Evolutionary conservation across 352 stramenopile species (phyloP).

Genomic region (Phytopythium chamaehyphon): DNA sequence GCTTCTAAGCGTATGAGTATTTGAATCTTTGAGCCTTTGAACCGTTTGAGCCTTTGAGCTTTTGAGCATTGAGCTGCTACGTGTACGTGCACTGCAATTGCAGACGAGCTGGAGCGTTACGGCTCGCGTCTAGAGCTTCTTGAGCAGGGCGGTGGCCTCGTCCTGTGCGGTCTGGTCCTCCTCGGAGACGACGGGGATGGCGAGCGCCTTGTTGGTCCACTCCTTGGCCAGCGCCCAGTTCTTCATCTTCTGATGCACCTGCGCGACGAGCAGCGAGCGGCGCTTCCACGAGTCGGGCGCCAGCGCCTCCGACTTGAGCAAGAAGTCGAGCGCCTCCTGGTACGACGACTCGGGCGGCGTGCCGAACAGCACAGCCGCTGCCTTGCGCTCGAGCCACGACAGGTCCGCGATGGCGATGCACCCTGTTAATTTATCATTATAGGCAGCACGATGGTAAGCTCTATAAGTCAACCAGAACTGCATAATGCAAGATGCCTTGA

Average conservation of each 20-base stretch:
- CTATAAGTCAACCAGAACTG: too few species aligned
- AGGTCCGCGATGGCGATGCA: conserved; percentile 83
- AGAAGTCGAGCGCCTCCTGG: conserved; percentile 69
- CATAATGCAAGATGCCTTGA: too few species aligned
- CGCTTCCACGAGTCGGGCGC: conserved; percentile 80
- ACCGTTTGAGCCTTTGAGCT: too few species aligned
- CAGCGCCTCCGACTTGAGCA: conserved; percentile 76
- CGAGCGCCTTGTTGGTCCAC: conserved; percentile 69
- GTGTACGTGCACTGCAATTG: too few species aligned
- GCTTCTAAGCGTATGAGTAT: too few species aligned
- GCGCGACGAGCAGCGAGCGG: conserved; percentile 74
- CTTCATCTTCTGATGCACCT: conserved; percentile 82
- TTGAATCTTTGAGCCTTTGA: too few species aligned
- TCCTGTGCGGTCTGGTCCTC: conserved; percentile 70
- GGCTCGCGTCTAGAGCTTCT: conserved; percentile 49
- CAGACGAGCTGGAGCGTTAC: too few species aligned
- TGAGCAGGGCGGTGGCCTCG: conserved; percentile 60
- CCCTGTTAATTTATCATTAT: conserved; percentile 15
- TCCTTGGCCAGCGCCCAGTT: conserved; percentile 56
- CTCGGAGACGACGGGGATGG: conserved; percentile 44
- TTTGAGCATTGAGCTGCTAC: too few species aligned
- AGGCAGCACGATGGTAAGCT: too few species aligned
- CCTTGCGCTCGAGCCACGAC: conserved; percentile 84
- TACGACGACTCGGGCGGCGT: conserved; percentile 78
- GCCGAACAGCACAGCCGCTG: conserved; percentile 76